phyloP scores from a whole-genome alignment of 2,329 filamentous ascomycete genomes.

The Verticillium albo-atrum region DNA sequence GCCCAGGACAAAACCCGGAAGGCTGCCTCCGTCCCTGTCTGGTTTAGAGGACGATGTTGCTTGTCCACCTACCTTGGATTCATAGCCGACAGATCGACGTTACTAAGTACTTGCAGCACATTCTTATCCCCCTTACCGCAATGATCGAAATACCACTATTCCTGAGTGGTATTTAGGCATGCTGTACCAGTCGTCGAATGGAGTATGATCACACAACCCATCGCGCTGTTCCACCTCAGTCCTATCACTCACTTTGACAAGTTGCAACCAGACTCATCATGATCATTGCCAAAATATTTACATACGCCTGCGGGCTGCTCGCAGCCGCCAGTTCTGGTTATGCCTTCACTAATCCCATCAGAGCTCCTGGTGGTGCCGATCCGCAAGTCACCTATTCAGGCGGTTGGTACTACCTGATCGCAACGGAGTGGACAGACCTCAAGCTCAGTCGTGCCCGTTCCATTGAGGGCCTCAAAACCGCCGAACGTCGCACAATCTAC shows the following conservation, averaged over 20 bases:
- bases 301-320: slow-evolving; percentile 2
- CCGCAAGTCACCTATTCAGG: slow-evolving; percentile 47
- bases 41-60: no score
- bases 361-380: slow-evolving; percentile 43
- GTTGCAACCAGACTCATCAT: background rate
- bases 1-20: background rate
- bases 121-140: no score
- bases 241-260: background rate
- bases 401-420: slow-evolving; percentile 54
- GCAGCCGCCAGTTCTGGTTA: slow-evolving; percentile 13
- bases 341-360: slow-evolving; percentile 48
- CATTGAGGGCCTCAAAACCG: slow-evolving; percentile 50
- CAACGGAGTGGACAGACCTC: slow-evolving; percentile 51
- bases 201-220: no score
- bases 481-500: slow-evolving; percentile 46
- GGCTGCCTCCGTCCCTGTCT: background rate
- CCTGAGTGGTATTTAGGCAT: no score
- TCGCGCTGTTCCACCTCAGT: no score
- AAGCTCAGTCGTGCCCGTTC: slow-evolving; percentile 50
- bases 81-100: no score
- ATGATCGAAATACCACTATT: no score
- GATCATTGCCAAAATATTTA: background rate
- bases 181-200: no score
- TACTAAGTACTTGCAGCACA: no score
- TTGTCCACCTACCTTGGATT: no score